Conservation (phyloP, 768 basidiomycete species). For the Termitomyces sp. region DNA sequence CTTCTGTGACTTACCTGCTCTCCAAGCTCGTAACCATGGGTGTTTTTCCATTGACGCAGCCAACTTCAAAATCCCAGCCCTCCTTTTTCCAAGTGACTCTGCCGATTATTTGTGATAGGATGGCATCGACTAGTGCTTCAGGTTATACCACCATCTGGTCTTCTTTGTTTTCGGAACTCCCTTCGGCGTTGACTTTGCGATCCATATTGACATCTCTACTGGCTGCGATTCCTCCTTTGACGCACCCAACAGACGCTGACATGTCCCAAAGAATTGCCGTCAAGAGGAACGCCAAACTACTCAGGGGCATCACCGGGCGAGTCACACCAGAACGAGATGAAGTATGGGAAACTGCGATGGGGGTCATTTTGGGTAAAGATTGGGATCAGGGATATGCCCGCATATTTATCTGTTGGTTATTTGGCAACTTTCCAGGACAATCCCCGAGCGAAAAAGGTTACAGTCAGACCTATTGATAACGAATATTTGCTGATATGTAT, state of each 20-base stretch:
- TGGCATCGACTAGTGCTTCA: conserved; percentile 24
- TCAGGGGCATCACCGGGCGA: conserved; percentile 54
- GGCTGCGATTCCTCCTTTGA: conserved; percentile 39
- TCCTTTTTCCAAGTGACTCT: conserved; percentile 66
- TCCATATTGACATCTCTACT: conserved; percentile 62
- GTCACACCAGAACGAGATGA: conserved; percentile 42
- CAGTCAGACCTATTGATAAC: neutral
- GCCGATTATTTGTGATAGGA: conserved; percentile 44
- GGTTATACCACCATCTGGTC: conserved; percentile 54
- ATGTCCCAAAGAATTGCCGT: conserved; percentile 38
- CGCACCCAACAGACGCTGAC: conserved; percentile 27
- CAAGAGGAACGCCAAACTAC: conserved; percentile 52
- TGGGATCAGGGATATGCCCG: conserved; percentile 63
- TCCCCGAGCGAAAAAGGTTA: conserved; percentile 31
- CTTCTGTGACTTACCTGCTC: conserved; percentile 53
- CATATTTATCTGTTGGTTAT: conserved; percentile 71
- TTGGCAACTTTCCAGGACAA: conserved; percentile 32
- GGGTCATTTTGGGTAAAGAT: conserved; percentile 51
- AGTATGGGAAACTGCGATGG: conserved; percentile 48
- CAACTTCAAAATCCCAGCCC: conserved; percentile 55
- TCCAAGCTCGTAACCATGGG: conserved; percentile 69
- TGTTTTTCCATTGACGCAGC: conserved; percentile 54
- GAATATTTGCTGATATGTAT: neutral
- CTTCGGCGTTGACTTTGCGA: conserved; percentile 53
- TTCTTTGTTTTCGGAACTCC: conserved; percentile 41